Conservation (phyloP, 352 stramenopile species). For the Phytophthora sp. region DNA sequence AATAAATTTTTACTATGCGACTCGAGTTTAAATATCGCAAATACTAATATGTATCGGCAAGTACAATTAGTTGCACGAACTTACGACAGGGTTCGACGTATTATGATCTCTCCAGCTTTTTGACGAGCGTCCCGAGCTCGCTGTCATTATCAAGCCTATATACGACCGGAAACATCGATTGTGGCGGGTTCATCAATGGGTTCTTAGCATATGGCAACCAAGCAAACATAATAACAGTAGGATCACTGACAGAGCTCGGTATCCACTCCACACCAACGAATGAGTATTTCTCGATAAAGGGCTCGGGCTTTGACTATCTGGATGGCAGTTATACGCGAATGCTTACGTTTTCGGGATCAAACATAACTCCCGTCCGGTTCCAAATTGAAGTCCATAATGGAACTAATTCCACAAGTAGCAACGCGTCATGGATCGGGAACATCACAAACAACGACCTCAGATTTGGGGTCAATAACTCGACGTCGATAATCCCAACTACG, state of each 20-base stretch:
- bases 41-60: background rate
- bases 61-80: slow-evolving; percentile 2
- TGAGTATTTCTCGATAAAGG: slow-evolving; percentile 12
- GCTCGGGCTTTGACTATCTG: background rate
- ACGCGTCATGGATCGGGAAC: slow-evolving; percentile 1
- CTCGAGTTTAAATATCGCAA: background rate
- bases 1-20: slow-evolving; percentile 14
- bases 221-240: slow-evolving; percentile 20
- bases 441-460: slow-evolving; percentile 4
- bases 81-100: background rate
- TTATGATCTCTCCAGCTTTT: slow-evolving; percentile 7
- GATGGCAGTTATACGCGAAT: slow-evolving; percentile 14
- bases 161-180: slow-evolving; percentile 11
- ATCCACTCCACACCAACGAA: slow-evolving; percentile 16
- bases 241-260: slow-evolving; percentile 11
- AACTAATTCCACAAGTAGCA: background rate
- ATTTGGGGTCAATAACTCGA: slow-evolving; percentile 9
- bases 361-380: background rate
- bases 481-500: background rate
- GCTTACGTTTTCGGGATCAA: background rate
- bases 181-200: slow-evolving; percentile 6
- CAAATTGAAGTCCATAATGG: background rate
- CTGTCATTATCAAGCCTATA: background rate
- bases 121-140: slow-evolving; percentile 3
- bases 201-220: slow-evolving; percentile 18